Evolutionary conservation across 768 basidiomycete species (phyloP).

Genomic region (Mycena leptocephala): DNA sequence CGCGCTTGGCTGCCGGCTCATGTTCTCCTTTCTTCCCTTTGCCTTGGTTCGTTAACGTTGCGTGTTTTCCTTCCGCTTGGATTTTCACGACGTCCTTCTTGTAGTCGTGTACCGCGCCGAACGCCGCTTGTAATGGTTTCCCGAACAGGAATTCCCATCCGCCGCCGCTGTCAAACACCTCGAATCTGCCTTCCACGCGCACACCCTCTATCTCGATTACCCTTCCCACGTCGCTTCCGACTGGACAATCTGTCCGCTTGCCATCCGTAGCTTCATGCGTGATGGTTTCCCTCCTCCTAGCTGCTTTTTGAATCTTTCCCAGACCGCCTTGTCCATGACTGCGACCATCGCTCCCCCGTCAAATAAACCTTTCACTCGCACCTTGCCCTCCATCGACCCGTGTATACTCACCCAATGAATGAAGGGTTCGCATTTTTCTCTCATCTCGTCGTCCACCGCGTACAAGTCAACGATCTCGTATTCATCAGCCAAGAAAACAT

Average conservation of each 20-base stretch:
- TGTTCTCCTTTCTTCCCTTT: not conserved
- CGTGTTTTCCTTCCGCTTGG: not conserved
- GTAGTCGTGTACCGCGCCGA: slow-evolving; percentile 36
- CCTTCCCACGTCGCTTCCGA: slow-evolving; percentile 40
- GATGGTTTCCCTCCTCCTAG: slow-evolving; percentile 36
- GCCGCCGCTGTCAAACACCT: slow-evolving; percentile 43
- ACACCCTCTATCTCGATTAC: slow-evolving; percentile 32
- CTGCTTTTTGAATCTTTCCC: slow-evolving; percentile 18
- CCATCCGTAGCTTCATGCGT: slow-evolving; percentile 45
- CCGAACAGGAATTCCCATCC: slow-evolving; percentile 35
- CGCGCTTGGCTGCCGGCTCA: not conserved
- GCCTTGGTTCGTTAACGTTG: not conserved
- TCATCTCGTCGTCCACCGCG: slow-evolving; percentile 20
- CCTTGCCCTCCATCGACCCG: slow-evolving; percentile 33
- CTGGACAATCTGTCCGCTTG: slow-evolving; percentile 42
- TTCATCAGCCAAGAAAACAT: slow-evolving; percentile 8
- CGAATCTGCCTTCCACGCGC: slow-evolving; percentile 18
- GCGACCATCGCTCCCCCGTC: slow-evolving; percentile 52
- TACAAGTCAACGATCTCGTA: slow-evolving; percentile 16
- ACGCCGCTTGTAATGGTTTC: slow-evolving; percentile 36
- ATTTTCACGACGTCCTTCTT: slow-evolving; percentile 16
- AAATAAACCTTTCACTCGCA: slow-evolving; percentile 36
- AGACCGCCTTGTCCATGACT: slow-evolving; percentile 41
- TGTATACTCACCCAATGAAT: slow-evolving; percentile 36
- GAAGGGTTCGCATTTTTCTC: slow-evolving; percentile 38